A percentile compares a stretch with the other conserved stretches of the same genome.
Evolutionary conservation across 495 filamentous ascomycete genomes (phyloP).

Genomic region (Aspergillus leporis): DNA sequence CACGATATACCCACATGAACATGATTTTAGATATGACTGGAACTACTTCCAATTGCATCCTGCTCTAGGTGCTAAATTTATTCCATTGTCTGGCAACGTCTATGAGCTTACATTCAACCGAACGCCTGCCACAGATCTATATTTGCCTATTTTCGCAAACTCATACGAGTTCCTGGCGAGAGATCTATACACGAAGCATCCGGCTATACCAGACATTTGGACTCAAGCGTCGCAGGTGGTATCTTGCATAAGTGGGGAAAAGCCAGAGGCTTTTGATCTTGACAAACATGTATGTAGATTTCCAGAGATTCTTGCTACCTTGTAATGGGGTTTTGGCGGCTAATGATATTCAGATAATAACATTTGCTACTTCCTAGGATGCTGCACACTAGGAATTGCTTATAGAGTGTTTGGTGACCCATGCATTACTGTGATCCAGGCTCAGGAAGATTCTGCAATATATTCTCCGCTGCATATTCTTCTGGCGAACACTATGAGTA

Average conservation of each 20-base stretch:
- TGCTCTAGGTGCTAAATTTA: conserved; percentile 9
- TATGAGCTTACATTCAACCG: conserved; percentile 13
- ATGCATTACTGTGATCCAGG: background rate
- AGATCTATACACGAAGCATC: conserved; percentile 13
- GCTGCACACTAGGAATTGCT: background rate
- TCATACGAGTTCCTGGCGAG: conserved; percentile 8
- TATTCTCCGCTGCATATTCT: background rate
- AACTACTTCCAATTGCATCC: conserved; percentile 14
- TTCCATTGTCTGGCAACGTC: conserved; percentile 1
- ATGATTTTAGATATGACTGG: conserved; percentile 16
- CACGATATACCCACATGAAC: conserved; percentile 9
- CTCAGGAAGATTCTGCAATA: background rate
- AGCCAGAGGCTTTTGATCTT: conserved; percentile 11
- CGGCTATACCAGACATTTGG: conserved; percentile 10
- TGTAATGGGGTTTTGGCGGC: background rate
- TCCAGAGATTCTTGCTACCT: background rate
- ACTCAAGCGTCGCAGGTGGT: conserved; percentile 13
- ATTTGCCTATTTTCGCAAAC: conserved; percentile 5
- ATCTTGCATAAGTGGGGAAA: conserved; percentile 10
- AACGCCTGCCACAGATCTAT: conserved; percentile 10
- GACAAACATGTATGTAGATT: conserved; percentile 9
- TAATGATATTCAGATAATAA: conserved; percentile 5
- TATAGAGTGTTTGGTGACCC: background rate
- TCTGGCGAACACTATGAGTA: background rate
- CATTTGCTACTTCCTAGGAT: conserved; percentile 3